Percentiles rank a stretch among this genome's conserved stretches.
Evolutionary conservation across 2,329 filamentous ascomycete species (phyloP).

Genomic region (Aureobasidium leucospermi): DNA sequence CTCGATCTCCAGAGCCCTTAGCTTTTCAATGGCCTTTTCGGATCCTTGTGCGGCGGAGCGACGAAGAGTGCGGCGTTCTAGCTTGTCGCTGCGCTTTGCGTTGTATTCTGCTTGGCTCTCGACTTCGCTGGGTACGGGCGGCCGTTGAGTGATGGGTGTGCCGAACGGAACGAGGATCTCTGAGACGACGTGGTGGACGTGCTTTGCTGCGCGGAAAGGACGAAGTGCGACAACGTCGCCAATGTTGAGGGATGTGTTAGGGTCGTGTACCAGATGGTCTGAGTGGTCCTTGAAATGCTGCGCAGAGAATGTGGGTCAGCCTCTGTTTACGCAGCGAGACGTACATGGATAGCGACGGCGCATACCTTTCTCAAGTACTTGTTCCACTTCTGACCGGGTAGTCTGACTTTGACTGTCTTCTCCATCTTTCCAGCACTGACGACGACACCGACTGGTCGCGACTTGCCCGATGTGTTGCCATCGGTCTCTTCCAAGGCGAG

Average conservation of each 20-base stretch:
- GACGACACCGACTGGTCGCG: slow-evolving; percentile 51
- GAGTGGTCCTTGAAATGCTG: slow-evolving; percentile 59
- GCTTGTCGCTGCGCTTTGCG: slow-evolving; percentile 50
- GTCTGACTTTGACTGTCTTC: slow-evolving; percentile 70
- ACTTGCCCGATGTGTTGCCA: not conserved
- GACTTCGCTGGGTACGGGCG: slow-evolving; percentile 57
- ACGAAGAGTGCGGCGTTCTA: slow-evolving; percentile 32
- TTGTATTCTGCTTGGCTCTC: slow-evolving; percentile 53
- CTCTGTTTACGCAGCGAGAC: not conserved
- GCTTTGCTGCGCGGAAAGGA: slow-evolving; percentile 58
- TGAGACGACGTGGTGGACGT: slow-evolving; percentile 67
- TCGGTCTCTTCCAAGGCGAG: not conserved
- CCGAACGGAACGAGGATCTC: slow-evolving; percentile 67
- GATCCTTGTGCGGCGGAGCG: slow-evolving; percentile 25
- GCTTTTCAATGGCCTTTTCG: slow-evolving; percentile 21
- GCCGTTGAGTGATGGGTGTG: slow-evolving; percentile 54
- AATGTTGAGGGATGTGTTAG: slow-evolving; percentile 61
- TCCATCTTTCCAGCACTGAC: slow-evolving; percentile 71
- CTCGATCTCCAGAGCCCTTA: slow-evolving; percentile 23
- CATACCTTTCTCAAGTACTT: slow-evolving; percentile 62
- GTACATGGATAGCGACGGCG: not conserved
- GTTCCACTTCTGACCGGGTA: slow-evolving; percentile 67
- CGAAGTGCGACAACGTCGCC: slow-evolving; percentile 72
- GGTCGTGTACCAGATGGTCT: slow-evolving; percentile 70
- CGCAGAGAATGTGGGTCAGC: not conserved